phyloP scores from a whole-genome alignment of 441 rosid species.

The Euphorbia celastroides region DNA sequence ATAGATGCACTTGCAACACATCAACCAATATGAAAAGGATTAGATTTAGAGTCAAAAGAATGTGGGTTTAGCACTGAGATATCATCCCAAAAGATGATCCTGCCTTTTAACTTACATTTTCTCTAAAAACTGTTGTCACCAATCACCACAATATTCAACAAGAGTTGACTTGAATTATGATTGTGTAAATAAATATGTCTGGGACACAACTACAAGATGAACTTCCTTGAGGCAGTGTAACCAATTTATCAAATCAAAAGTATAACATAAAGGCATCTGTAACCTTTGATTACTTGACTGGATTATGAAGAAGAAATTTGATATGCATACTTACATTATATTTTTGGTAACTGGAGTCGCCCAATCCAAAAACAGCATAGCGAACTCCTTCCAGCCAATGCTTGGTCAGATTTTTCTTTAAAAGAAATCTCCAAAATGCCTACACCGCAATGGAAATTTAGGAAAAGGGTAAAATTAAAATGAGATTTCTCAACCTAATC shows the following conservation, averaged over 20 bases:
- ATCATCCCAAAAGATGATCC: neutral
- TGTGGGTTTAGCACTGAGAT: neutral
- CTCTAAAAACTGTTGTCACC: slow-evolving; percentile 2
- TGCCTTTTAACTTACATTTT: neutral
- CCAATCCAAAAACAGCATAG: slow-evolving; percentile 85
- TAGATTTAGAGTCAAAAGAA: too few relatives aligned
- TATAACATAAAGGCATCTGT: neutral
- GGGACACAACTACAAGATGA: neutral
- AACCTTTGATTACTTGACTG: neutral
- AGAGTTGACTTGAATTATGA: neutral
- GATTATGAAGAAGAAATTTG: neutral
- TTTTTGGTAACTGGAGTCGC: slow-evolving; percentile 94
- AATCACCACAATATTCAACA: neutral
- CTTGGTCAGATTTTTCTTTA: slow-evolving; percentile 53
- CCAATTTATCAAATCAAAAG: neutral
- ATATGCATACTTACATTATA: slow-evolving; percentile 51
- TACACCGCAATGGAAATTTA: slow-evolving; percentile 22
- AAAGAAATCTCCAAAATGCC: slow-evolving; percentile 89
- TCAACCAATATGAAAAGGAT: neutral
- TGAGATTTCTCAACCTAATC: neutral
- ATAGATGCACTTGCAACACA: neutral
- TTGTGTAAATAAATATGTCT: neutral
- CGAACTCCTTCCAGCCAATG: slow-evolving; percentile 62
- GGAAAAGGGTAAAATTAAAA: slow-evolving; percentile 15
- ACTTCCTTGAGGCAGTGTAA: neutral